Percentiles rank a stretch among this genome's conserved stretches.
These are phyloP conservation scores for Cyphellophora attinorum DNA, from an alignment of 2,329 filamentous ascomycete species.

Conservation along the genomic window DNA sequence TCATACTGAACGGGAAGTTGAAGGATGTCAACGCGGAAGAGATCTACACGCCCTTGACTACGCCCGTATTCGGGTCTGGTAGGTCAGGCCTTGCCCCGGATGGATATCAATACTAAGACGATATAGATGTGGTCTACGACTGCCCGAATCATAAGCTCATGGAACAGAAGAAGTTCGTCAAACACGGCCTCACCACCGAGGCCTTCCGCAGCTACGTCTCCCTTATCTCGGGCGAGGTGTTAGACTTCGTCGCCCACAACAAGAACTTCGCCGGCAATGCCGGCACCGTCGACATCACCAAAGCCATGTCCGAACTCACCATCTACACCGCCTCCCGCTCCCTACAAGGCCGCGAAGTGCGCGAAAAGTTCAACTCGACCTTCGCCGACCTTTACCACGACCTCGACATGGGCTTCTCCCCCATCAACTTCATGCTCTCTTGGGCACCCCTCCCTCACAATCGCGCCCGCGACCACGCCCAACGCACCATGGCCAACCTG, in stretches of 20 bases:
- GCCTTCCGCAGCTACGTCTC: conserved; percentile 63
- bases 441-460: conserved; percentile 88
- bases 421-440: conserved; percentile 82
- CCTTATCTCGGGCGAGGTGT: conserved; percentile 66
- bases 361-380: conserved; percentile 66
- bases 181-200: conserved; percentile 53
- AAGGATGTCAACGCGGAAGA: conserved; percentile 87
- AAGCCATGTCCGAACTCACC: conserved; percentile 74
- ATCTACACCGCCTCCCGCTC: conserved; percentile 83
- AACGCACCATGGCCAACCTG: conserved; percentile 68
- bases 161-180: conserved; percentile 81
- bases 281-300: conserved; percentile 62
- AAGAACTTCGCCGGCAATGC: conserved; percentile 57
- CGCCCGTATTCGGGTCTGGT: conserved; percentile 66
- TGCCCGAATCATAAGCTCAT: conserved; percentile 86
- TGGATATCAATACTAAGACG: neutral
- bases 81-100: neutral
- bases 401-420: conserved; percentile 80
- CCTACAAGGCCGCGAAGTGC: conserved; percentile 75
- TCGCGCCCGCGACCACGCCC: conserved; percentile 67
- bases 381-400: conserved; percentile 80
- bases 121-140: conserved; percentile 65
- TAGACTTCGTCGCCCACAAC: conserved; percentile 60
- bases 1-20: conserved; percentile 83
- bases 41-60: conserved; percentile 69